phyloP scores from a whole-genome alignment of 192 early-diverging fungal genomes.

The Linnemannia hyalina region DNA sequence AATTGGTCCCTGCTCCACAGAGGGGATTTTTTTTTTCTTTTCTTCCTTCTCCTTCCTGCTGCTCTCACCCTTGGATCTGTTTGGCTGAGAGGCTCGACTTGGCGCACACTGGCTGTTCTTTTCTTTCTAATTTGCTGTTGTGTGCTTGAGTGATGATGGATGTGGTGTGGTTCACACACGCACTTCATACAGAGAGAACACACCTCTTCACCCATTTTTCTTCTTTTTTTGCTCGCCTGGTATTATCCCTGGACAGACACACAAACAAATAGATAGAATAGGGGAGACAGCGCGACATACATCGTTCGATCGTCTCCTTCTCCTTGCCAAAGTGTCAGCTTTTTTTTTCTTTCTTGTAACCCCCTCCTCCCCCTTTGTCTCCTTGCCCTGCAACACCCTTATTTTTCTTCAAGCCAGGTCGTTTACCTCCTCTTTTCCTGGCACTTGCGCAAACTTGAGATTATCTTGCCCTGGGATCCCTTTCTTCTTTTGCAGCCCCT shows the following conservation, averaged over 20 bases:
- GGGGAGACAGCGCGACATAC: not conserved
- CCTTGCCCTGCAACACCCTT: not conserved
- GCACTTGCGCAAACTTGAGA: too few species aligned
- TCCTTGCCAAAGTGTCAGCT: conserved; percentile 1
- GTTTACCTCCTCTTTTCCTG: too few species aligned
- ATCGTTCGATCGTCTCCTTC: not conserved
- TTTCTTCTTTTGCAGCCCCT: too few species aligned
- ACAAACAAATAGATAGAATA: not conserved
- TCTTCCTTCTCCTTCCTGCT: not conserved
- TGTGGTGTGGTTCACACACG: not conserved
- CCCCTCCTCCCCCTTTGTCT: not conserved
- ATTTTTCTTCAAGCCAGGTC: not conserved
- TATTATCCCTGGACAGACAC: not conserved
- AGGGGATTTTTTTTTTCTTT: not conserved
- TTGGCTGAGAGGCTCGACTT: not conserved
- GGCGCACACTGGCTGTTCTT: not conserved
- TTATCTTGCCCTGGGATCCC: too few species aligned
- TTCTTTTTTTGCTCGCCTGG: not conserved
- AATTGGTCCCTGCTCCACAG: not conserved
- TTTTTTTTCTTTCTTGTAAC: not conserved
- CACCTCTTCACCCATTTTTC: not conserved
- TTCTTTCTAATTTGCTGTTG: not conserved
- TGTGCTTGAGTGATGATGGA: not conserved
- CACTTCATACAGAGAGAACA: not conserved
- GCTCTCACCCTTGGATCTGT: not conserved